Evolutionary conservation across 257 asterid genomes (phyloP).

Genomic region (Solanum clarkiae): DNA sequence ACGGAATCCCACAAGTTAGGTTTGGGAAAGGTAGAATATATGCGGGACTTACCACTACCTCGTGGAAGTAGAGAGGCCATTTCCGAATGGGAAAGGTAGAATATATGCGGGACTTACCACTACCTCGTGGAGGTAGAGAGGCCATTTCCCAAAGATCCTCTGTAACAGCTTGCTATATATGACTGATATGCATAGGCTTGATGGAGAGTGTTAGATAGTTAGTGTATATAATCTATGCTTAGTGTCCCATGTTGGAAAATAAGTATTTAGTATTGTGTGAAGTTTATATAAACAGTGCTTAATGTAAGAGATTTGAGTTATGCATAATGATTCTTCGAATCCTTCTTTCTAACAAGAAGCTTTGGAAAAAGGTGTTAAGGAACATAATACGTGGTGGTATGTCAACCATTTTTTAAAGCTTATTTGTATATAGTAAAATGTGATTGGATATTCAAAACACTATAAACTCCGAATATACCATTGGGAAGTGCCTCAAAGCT

Average conservation of each 20-base stretch:
- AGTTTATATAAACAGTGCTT: not conserved
- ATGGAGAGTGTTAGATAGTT: not conserved
- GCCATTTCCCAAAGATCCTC: no score
- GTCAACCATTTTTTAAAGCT: not conserved
- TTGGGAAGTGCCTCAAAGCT: not conserved
- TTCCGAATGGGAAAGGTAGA: no score
- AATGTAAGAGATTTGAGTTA: not conserved
- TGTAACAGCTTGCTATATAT: not conserved
- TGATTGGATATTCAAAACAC: not conserved
- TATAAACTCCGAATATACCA: not conserved
- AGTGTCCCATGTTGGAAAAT: not conserved
- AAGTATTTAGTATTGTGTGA: not conserved
- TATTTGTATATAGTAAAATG: not conserved
- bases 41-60: no score
- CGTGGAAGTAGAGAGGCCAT: no score
- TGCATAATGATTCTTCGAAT: not conserved
- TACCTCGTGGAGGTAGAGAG: no score
- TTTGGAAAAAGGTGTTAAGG: not conserved
- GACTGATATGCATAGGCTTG: not conserved
- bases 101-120: no score
- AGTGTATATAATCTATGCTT: not conserved
- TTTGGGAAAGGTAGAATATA: no score
- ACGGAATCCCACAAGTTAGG: no score
- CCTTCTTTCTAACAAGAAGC: not conserved
- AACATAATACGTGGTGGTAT: not conserved